phyloP scores from a whole-genome alignment of 441 rosid species.

The Flueggea neowawraea region DNA sequence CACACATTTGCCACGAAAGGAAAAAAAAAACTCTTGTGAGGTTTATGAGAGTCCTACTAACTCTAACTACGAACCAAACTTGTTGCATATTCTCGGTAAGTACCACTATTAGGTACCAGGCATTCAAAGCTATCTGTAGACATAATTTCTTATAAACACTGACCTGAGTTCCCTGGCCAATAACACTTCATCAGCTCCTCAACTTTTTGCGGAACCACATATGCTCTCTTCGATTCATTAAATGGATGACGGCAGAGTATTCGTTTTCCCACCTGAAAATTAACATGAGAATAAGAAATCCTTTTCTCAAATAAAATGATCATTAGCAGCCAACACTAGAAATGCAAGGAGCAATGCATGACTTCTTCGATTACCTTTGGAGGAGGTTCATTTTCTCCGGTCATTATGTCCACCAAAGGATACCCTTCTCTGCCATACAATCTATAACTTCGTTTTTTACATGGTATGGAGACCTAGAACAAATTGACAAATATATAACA shows the following conservation, averaged over 20 bases:
- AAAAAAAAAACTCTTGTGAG: too few species aligned
- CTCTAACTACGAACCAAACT: too few species aligned
- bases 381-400: conserved; percentile 85
- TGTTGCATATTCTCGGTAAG: too few species aligned
- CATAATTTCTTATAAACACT: conserved; percentile 5
- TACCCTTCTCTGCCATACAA: conserved; percentile 84
- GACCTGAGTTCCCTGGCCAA: conserved; percentile 94
- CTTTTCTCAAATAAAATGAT: too few species aligned
- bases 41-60: too few species aligned
- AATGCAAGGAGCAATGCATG: background rate
- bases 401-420: conserved; percentile 92
- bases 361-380: conserved; percentile 53
- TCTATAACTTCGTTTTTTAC: conserved; percentile 79
- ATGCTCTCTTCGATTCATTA: conserved; percentile 92
- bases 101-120: background rate
- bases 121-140: background rate
- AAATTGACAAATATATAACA: conserved; percentile 10
- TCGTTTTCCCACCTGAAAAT: conserved; percentile 74
- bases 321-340: background rate
- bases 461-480: conserved; percentile 89
- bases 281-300: background rate
- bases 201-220: conserved; percentile 83
- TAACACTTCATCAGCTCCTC: conserved; percentile 91
- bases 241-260: conserved; percentile 92
- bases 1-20: background rate